phyloP scores from a whole-genome alignment of 306 rosid species.

The Prunus fruticosa region DNA sequence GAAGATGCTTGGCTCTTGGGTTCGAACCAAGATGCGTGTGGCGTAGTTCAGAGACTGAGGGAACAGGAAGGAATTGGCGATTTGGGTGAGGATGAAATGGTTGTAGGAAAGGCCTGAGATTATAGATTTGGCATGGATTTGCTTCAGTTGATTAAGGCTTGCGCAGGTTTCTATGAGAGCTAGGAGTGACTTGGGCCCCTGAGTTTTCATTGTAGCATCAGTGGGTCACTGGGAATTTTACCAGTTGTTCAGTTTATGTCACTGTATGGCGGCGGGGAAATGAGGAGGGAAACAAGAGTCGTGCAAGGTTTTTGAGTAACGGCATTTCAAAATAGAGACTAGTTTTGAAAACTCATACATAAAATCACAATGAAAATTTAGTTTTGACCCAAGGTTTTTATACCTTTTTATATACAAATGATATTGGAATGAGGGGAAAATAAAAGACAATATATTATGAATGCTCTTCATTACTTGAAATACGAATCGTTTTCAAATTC shows the following conservation, averaged over 20 bases:
- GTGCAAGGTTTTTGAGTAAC: neutral
- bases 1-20: neutral
- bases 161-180: neutral
- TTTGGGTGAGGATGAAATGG: neutral
- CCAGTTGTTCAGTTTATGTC: too few relatives aligned
- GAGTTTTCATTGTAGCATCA: neutral
- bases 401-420: too few relatives aligned
- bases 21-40: neutral
- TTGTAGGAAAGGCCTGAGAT: neutral
- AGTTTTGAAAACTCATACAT: too few relatives aligned
- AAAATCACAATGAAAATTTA: too few relatives aligned
- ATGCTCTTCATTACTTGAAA: too few relatives aligned
- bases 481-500: too few relatives aligned
- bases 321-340: neutral
- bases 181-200: neutral
- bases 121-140: neutral
- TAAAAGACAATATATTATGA: too few relatives aligned
- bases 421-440: too few relatives aligned
- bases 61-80: neutral
- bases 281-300: neutral
- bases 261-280: neutral
- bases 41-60: neutral
- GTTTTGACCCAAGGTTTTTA: too few relatives aligned
- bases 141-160: slow-evolving; percentile 1
- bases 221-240: neutral